Conservation (phyloP, 495 filamentous ascomycete species). For the Zalerion maritima region DNA sequence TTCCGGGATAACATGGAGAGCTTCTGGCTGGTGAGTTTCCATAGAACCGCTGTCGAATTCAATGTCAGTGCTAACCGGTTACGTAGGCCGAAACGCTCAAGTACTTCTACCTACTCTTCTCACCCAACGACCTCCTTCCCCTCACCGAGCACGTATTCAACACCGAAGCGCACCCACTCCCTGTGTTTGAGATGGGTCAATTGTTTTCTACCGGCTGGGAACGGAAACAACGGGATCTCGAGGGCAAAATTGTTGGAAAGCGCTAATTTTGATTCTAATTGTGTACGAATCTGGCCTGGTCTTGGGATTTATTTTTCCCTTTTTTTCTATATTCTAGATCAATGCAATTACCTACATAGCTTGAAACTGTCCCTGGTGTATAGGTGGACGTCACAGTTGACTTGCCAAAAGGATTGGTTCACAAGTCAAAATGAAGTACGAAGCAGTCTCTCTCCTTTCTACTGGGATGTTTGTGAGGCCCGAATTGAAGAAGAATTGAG, state of each 20-base stretch:
- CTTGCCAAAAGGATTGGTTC: too few relatives aligned
- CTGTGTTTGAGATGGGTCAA: constrained; percentile 64
- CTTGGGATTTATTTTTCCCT: too few relatives aligned
- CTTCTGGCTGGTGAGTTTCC: constrained; percentile 67
- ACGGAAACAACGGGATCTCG: constrained; percentile 44
- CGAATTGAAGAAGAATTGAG: too few relatives aligned
- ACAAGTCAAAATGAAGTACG: too few relatives aligned
- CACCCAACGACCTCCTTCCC: constrained; percentile 65
- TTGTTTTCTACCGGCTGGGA: constrained; percentile 81
- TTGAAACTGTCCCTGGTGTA: too few relatives aligned
- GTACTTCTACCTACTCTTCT: constrained; percentile 93
- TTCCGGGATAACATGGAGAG: constrained; percentile 80
- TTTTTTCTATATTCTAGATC: too few relatives aligned
- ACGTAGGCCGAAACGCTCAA: constrained; percentile 88
- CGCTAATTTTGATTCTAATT: too few relatives aligned
- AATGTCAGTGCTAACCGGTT: not conserved
- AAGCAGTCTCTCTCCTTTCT: too few relatives aligned
- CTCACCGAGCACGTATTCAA: constrained; percentile 82
- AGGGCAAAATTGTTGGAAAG: constrained; percentile 22
- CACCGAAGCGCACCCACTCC: constrained; percentile 88
- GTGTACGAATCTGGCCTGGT: too few relatives aligned
- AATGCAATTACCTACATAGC: too few relatives aligned
- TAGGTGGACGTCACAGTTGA: too few relatives aligned
- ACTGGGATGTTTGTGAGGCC: too few relatives aligned
- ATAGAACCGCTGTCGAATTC: not conserved